A percentile compares a stretch with the other conserved stretches of the same genome.
phyloP scores from a whole-genome alignment of 495 filamentous ascomycete species.

The Copromyces sp. region DNA sequence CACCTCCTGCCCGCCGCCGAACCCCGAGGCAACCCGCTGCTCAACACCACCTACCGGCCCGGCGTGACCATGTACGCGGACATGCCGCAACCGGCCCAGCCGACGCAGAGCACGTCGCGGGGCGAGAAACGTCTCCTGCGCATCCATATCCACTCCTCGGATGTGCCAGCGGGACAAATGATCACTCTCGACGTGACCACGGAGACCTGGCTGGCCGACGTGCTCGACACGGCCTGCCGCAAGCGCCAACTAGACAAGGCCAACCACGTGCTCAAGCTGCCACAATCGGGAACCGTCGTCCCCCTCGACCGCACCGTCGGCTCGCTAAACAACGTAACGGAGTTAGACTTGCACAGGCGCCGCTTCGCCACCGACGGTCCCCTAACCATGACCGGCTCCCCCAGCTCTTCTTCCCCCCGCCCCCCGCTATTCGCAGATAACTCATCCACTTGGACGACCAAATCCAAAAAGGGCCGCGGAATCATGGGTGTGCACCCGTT shows the following conservation, averaged over 20 bases:
- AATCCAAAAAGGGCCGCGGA: constrained; percentile 29
- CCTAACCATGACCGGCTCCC: constrained; percentile 65
- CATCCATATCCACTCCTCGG: constrained; percentile 66
- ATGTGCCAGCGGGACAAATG: constrained; percentile 48
- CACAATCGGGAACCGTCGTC: constrained; percentile 72
- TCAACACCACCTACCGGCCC: constrained; percentile 46
- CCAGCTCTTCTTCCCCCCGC: constrained; percentile 72
- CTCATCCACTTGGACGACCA: constrained; percentile 55
- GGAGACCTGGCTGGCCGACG: constrained; percentile 89
- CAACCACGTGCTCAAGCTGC: constrained; percentile 79
- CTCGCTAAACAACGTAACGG: constrained; percentile 70
- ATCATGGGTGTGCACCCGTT: constrained; percentile 62
- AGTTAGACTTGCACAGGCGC: constrained; percentile 80
- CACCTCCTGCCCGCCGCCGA: constrained; percentile 15
- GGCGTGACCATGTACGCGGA: constrained; percentile 51
- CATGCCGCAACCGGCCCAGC: constrained; percentile 51
- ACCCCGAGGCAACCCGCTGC: constrained; percentile 48
- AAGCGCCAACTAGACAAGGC: constrained; percentile 84
- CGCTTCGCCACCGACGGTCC: constrained; percentile 74
- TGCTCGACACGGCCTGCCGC: constrained; percentile 82
- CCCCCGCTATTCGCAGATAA: constrained; percentile 55
- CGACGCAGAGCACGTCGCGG: constrained; percentile 33
- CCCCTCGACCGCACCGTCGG: constrained; percentile 78
- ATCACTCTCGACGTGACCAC: constrained; percentile 77
- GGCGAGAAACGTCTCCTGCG: constrained; percentile 80